Evolutionary conservation across 352 stramenopile species (phyloP).

Genomic region (Globisporangium spinosum): DNA sequence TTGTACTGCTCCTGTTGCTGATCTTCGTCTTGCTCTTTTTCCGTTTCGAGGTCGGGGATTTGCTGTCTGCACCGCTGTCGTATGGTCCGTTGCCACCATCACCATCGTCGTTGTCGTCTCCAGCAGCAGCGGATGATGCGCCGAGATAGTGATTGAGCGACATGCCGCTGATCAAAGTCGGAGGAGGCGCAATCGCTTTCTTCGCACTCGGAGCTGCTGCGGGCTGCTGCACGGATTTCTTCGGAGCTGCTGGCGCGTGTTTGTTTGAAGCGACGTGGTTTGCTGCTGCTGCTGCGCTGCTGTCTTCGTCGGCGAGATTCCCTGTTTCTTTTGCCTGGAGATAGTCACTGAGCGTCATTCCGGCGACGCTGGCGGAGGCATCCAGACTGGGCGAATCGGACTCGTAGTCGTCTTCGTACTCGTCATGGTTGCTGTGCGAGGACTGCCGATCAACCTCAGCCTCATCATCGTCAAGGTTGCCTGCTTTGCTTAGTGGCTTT

Average conservation of each 20-base stretch:
- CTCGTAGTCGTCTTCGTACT: slow-evolving; percentile 49
- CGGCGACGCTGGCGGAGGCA: slow-evolving; percentile 21
- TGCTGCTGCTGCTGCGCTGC: not conserved
- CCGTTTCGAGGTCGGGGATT: slow-evolving; percentile 35
- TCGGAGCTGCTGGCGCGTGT: not conserved
- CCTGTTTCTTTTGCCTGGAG: slow-evolving; percentile 28
- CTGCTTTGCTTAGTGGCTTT: slow-evolving; percentile 5
- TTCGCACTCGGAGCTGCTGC: slow-evolving; percentile 11
- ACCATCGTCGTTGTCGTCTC: slow-evolving; percentile 10
- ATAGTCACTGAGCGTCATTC: slow-evolving; percentile 58
- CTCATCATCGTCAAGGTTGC: not conserved
- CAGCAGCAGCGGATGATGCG: slow-evolving; percentile 18
- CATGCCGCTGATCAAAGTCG: slow-evolving; percentile 46
- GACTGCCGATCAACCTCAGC: not conserved
- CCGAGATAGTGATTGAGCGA: slow-evolving; percentile 62
- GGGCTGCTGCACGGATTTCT: not conserved
- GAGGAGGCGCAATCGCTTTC: slow-evolving; percentile 19
- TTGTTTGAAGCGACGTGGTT: slow-evolving; percentile 7
- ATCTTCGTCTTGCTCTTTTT: slow-evolving; percentile 29
- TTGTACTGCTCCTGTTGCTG: slow-evolving; percentile 12
- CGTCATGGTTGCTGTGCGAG: slow-evolving; percentile 16
- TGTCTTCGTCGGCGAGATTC: slow-evolving; percentile 7
- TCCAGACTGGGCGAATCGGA: slow-evolving; percentile 25
- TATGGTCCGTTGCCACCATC: not conserved
- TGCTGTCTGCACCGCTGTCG: slow-evolving; percentile 21